Evolutionary conservation across 257 asterid genomes (phyloP).

Genomic region (Capsicum rhomboideum): DNA sequence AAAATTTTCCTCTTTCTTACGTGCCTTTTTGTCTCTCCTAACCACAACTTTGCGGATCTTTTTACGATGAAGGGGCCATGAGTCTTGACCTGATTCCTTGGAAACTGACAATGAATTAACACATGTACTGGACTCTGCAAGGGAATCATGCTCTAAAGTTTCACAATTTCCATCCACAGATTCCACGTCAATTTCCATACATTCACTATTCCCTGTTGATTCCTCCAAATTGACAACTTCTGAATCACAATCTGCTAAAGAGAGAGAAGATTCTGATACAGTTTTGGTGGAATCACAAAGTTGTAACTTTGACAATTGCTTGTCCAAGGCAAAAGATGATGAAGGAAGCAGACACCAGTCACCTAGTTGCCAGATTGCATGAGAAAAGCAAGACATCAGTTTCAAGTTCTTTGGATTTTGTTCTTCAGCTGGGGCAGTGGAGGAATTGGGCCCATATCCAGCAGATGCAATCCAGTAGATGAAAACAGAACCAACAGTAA

Average conservation of each 20-base stretch:
- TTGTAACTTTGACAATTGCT: slow-evolving; percentile 38
- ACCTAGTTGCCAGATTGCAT: slow-evolving; percentile 94
- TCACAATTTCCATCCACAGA: slow-evolving; percentile 23
- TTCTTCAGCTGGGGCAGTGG: slow-evolving; percentile 81
- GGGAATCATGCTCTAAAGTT: slow-evolving; percentile 22
- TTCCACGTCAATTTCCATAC: slow-evolving; percentile 28
- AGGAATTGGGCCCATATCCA: slow-evolving; percentile 81
- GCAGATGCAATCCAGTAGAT: slow-evolving; percentile 99
- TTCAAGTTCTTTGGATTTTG: slow-evolving; percentile 82
- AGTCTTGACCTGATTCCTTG: slow-evolving; percentile 50
- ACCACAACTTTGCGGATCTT: slow-evolving; percentile 75
- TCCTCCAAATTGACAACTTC: slow-evolving; percentile 44
- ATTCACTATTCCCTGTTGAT: slow-evolving; percentile 27
- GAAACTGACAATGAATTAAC: slow-evolving; percentile 38
- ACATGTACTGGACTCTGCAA: slow-evolving; percentile 32
- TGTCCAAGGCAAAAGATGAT: slow-evolving; percentile 26
- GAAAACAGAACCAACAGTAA: slow-evolving; percentile 85
- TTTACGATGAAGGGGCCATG: slow-evolving; percentile 75
- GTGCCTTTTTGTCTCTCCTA: slow-evolving; percentile 74
- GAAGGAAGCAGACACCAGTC: slow-evolving; percentile 93
- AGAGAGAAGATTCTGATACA: slow-evolving; percentile 60
- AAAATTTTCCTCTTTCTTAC: slow-evolving; percentile 76
- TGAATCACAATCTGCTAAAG: slow-evolving; percentile 56
- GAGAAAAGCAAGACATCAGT: slow-evolving; percentile 76
- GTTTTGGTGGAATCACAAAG: slow-evolving; percentile 35